Evolutionary conservation across 23 red algal genomes (phyloP).

Genomic region (Gracilaria gracilis): DNA sequence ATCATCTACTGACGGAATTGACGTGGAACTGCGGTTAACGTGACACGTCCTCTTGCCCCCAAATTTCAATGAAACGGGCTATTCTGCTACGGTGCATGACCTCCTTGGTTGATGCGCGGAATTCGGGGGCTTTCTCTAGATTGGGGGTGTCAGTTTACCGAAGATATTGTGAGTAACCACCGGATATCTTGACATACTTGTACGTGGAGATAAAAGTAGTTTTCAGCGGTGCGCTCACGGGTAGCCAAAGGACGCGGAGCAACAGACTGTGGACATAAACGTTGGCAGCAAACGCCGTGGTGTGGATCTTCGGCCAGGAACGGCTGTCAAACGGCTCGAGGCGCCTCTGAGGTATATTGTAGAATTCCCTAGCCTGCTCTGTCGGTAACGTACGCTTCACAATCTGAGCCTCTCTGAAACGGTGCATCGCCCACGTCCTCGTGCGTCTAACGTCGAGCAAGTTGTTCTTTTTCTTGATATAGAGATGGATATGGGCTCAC

Average conservation of each 20-base stretch:
- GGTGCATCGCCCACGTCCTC: background rate
- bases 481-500: background rate
- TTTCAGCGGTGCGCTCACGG: background rate
- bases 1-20: background rate
- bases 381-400: slow-evolving; percentile 32
- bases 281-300: slow-evolving; percentile 6
- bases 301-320: slow-evolving; percentile 7
- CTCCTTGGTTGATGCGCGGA: background rate
- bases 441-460: background rate
- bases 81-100: background rate
- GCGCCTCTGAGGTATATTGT: background rate
- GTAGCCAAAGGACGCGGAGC: background rate
- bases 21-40: background rate
- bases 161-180: background rate
- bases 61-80: background rate
- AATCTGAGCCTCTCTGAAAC: background rate
- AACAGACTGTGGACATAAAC: background rate
- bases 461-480: slow-evolving; percentile 5
- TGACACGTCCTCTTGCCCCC: background rate
- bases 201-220: background rate
- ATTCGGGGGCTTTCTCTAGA: background rate
- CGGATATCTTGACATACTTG: background rate
- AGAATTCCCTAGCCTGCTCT: background rate
- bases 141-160: background rate
- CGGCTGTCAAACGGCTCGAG: background rate